These are phyloP conservation scores for Ascochyta pisi DNA, from an alignment of 2,329 filamentous ascomycete species.

Conservation along the genomic window DNA sequence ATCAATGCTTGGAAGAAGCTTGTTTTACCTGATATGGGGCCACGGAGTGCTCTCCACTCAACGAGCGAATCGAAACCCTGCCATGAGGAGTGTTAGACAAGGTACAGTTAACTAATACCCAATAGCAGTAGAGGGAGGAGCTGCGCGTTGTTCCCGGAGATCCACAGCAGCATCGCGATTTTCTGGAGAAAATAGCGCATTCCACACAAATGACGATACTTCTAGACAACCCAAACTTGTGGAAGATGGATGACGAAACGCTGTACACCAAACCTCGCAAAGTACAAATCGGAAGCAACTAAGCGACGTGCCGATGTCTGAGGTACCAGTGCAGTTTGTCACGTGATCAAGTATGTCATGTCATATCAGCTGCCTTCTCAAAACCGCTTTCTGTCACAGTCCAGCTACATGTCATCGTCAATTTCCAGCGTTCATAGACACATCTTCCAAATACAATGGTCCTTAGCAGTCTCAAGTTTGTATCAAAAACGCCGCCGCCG, in stretches of 20 bases:
- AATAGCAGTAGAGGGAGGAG: background rate
- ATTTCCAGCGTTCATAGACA: too few relatives aligned
- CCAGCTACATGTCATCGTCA: too few relatives aligned
- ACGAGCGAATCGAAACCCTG: slow-evolving; percentile 1
- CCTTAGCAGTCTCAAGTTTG: background rate
- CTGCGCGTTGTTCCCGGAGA: slow-evolving; percentile 3
- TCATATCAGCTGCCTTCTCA: too few relatives aligned
- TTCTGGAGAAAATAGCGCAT: slow-evolving; percentile 13
- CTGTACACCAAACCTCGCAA: background rate
- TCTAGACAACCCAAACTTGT: background rate
- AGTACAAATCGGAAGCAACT: background rate
- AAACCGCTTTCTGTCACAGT: too few relatives aligned
- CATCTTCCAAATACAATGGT: too few relatives aligned
- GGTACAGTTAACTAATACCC: background rate
- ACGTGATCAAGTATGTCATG: background rate
- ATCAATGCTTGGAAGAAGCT: slow-evolving; percentile 40
- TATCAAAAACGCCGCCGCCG: slow-evolving; percentile 5
- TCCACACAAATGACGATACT: slow-evolving; percentile 6
- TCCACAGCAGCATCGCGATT: slow-evolving; percentile 10
- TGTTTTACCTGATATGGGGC: slow-evolving; percentile 21
- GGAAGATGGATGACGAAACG: slow-evolving; percentile 1
- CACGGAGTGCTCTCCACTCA: slow-evolving; percentile 3
- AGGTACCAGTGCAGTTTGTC: background rate
- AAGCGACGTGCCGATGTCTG: background rate
- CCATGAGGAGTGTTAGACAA: background rate